phyloP scores from a whole-genome alignment of 805 yeast genomes.

The Isabelozyma heimii region DNA sequence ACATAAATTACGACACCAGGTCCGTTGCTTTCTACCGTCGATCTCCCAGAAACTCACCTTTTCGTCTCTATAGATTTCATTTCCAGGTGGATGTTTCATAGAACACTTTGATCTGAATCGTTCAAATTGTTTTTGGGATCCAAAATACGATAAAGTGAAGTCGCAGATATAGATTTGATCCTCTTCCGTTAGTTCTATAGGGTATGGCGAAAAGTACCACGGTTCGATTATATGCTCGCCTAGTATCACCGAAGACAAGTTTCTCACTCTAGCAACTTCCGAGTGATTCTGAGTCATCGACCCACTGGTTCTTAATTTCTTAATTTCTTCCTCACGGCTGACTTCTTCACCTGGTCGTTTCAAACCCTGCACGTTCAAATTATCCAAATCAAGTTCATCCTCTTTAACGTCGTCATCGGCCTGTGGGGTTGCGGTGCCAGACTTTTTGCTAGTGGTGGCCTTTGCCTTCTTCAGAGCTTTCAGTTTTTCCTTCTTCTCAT shows the following conservation, averaged over 20 bases:
- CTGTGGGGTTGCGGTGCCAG: conserved; percentile 20
- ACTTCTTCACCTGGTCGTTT: conserved; percentile 65
- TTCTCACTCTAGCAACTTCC: conserved; percentile 89
- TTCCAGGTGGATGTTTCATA: conserved; percentile 95
- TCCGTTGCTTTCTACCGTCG: conserved; percentile 92
- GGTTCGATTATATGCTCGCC: conserved; percentile 95
- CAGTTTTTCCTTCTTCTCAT: conserved; percentile 36
- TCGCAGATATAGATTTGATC: conserved; percentile 90
- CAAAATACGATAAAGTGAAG: conserved; percentile 84
- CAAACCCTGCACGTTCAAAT: conserved; percentile 81
- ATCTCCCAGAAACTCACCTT: conserved; percentile 94
- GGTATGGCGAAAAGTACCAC: conserved; percentile 98
- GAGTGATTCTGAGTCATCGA: conserved; percentile 89
- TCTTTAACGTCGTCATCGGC: conserved; percentile 32
- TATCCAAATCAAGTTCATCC: conserved; percentile 82
- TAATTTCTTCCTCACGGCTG: conserved; percentile 87
- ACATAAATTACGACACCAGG: conserved; percentile 97
- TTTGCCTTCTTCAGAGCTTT: conserved; percentile 21
- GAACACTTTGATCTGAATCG: conserved; percentile 86
- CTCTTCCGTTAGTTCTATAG: conserved; percentile 89
- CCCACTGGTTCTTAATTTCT: conserved; percentile 89
- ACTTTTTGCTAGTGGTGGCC: conserved; percentile 10
- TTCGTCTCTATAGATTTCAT: conserved; percentile 92
- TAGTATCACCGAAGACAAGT: conserved; percentile 71
- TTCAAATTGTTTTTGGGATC: conserved; percentile 87